phyloP scores from a whole-genome alignment of 176 grass and related monocot genomes.

The Puccinellia tenuiflora region DNA sequence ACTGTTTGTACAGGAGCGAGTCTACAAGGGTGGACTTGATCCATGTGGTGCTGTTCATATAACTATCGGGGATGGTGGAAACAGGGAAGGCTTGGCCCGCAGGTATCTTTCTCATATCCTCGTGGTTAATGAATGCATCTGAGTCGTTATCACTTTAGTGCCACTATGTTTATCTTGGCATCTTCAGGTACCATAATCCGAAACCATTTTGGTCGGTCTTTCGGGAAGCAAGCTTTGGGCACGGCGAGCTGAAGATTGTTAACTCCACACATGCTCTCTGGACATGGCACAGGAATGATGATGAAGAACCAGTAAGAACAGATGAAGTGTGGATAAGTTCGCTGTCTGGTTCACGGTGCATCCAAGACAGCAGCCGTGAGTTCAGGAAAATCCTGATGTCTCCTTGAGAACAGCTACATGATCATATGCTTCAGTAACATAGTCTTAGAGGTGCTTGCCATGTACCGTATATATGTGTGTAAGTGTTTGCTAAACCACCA shows the following conservation, averaged over 20 bases:
- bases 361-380: constrained; percentile 21
- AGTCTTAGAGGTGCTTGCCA: not conserved
- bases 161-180: not conserved
- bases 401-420: constrained; percentile 33
- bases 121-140: not conserved
- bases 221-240: constrained; percentile 94
- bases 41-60: constrained; percentile 80
- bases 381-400: constrained; percentile 68
- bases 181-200: constrained; percentile 57
- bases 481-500: not conserved
- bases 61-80: constrained; percentile 94
- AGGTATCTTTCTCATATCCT: constrained; percentile 36
- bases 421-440: not conserved
- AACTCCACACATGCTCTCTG: constrained; percentile 81
- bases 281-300: constrained; percentile 96
- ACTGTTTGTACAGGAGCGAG: constrained; percentile 42
- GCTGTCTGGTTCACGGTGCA: constrained; percentile 47
- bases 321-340: constrained; percentile 94
- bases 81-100: constrained; percentile 81
- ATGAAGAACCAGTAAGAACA: constrained; percentile 64
- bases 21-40: constrained; percentile 55
- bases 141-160: not conserved
- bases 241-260: constrained; percentile 70
- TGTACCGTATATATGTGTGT: constrained; percentile 28
- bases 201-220: constrained; percentile 95